A percentile compares a stretch with the other conserved stretches of the same genome.
Conservation (phyloP, 345 rosid species). For the Atalantia buxifolia region DNA sequence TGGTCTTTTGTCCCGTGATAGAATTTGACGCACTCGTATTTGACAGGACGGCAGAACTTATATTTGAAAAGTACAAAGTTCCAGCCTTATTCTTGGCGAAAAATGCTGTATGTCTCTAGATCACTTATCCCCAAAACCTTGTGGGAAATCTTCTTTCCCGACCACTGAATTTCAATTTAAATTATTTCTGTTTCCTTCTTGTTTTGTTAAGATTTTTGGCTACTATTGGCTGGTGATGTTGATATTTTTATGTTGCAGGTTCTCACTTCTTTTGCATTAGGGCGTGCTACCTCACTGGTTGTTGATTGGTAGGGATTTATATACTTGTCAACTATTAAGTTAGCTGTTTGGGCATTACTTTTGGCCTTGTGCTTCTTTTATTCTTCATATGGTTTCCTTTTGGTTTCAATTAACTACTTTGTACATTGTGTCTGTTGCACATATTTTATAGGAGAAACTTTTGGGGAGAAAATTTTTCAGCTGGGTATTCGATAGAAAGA, state of each 20-base stretch:
- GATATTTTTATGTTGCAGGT: constrained; percentile 50
- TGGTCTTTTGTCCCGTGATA: background rate
- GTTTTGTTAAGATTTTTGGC: background rate
- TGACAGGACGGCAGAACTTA: constrained; percentile 87
- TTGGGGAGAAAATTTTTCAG: background rate
- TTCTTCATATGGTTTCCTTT: background rate
- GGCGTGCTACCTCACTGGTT: constrained; percentile 97
- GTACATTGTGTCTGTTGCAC: background rate
- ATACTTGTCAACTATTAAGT: background rate
- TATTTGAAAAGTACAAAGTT: constrained; percentile 95
- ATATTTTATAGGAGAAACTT: background rate
- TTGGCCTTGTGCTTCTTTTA: background rate
- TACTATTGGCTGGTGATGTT: constrained; percentile 11
- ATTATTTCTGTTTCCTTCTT: background rate
- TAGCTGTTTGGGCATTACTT: background rate
- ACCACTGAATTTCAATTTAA: background rate
- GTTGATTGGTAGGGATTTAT: constrained; percentile 69
- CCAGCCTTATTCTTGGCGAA: constrained; percentile 98
- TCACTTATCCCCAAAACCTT: constrained; percentile 3
- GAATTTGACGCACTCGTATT: constrained; percentile 2
- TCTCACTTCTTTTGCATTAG: constrained; percentile 96
- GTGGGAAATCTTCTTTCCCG: background rate
- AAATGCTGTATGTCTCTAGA: constrained; percentile 71
- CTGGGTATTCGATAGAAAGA: background rate
- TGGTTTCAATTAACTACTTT: background rate